Evolutionary conservation across 106 monocot species (phyloP).

Genomic region (Triglochin maritima): DNA sequence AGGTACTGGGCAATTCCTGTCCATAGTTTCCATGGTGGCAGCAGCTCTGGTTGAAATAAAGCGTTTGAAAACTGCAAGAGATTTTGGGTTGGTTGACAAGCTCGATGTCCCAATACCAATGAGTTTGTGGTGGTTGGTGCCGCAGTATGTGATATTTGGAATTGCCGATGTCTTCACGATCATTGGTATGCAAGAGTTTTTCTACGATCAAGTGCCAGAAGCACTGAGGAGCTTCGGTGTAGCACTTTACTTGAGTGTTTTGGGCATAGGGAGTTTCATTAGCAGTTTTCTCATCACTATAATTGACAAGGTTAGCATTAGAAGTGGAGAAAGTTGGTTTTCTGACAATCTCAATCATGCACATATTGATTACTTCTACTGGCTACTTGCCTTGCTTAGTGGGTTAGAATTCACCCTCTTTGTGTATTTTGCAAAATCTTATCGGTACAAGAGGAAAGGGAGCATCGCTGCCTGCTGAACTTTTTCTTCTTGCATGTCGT

Average conservation of each 20-base stretch:
- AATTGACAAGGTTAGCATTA: conserved; percentile 4
- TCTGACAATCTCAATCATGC: conserved; percentile 15
- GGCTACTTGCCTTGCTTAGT: conserved; percentile 21
- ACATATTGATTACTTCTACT: conserved; percentile 21
- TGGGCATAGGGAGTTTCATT: conserved; percentile 19
- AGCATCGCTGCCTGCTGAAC: neutral
- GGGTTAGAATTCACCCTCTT: conserved; percentile 1
- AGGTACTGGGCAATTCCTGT: conserved; percentile 11
- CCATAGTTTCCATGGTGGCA: conserved; percentile 8
- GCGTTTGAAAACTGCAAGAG: conserved; percentile 11
- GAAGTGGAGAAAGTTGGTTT: conserved; percentile 15
- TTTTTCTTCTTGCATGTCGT: too few relatives aligned
- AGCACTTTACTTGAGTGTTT: conserved; percentile 15
- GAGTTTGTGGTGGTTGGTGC: conserved; percentile 25
- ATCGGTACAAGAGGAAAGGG: conserved; percentile 10
- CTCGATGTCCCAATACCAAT: conserved; percentile 2
- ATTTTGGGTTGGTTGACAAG: conserved; percentile 11
- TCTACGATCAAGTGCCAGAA: conserved; percentile 21
- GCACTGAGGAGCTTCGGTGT: conserved; percentile 19
- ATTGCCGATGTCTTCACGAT: conserved; percentile 15
- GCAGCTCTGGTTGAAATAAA: conserved; percentile 18
- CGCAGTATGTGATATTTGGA: conserved; percentile 17
- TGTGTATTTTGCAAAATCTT: conserved; percentile 6
- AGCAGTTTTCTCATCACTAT: conserved; percentile 14
- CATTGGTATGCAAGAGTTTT: conserved; percentile 22